Evolutionary conservation across 1,139 yeast species (phyloP).

Genomic region (Taiozyma sp.): DNA sequence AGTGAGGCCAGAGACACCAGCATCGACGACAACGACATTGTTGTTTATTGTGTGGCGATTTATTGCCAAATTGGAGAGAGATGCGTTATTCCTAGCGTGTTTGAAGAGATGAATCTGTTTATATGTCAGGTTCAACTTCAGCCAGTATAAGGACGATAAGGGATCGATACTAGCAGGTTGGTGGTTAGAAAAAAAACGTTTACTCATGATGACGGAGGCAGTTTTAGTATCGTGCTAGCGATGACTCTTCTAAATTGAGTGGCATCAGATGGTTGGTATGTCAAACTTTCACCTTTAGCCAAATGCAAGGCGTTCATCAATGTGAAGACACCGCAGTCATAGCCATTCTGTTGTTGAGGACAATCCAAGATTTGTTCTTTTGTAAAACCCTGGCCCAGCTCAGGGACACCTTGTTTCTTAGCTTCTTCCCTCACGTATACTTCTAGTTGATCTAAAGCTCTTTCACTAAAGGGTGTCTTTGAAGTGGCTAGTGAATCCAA

Average conservation of each 20-base stretch:
- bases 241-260: constrained; percentile 60
- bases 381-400: constrained; percentile 25
- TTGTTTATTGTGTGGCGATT: neutral
- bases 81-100: too few relatives aligned
- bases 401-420: constrained; percentile 36
- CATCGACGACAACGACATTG: constrained; percentile 23
- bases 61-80: neutral
- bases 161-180: neutral
- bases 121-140: neutral
- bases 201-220: neutral
- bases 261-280: constrained; percentile 70
- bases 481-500: constrained; percentile 61
- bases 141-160: neutral
- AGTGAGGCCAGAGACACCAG: constrained; percentile 66
- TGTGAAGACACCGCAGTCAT: constrained; percentile 92
- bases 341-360: constrained; percentile 89
- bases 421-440: constrained; percentile 59
- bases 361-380: constrained; percentile 36
- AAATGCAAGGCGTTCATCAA: constrained; percentile 71
- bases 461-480: constrained; percentile 46
- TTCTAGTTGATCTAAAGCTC: constrained; percentile 48
- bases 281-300: constrained; percentile 40
- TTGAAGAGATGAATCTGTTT: neutral
- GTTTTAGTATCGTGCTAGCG: constrained; percentile 34
- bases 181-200: neutral